Base-by-base conservation (phyloP, 192 early-diverging fungal species). In the Coemansia interrupta region DNA sequence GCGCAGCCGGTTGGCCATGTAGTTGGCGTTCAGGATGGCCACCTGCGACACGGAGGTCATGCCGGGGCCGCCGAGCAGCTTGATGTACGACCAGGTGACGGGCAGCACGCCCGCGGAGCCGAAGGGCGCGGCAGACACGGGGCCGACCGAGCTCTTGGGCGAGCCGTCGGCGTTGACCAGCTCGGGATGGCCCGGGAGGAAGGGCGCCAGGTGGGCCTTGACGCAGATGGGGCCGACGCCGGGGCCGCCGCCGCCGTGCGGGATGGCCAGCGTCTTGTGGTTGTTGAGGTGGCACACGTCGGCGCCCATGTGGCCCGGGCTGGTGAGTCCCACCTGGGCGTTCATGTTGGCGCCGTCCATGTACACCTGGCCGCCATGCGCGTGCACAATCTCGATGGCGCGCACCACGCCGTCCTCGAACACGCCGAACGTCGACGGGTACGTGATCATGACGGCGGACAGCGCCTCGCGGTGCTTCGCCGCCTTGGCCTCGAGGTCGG, bases 241-340 rank as follows among this genome's bases (percentile, higher is more conserved):
- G 11, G 96, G 96, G 42, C 96, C 96, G 75, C 96, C 96, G 49
- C 96, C 96, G 70, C 96, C 96, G 70, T 99, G 96, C 6, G 96
- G 96, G 68, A 99, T 97, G 54, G 89, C 94, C 82, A 97, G 92
- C 18, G 96, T 97, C 89, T 99, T 99, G 88, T 99, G 96, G 77
- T 96, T 83, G 87, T 99, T 99, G 80, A 99, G 82, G 71, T 99
- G 96, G 82, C 96, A 99, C 26, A 99, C 96, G 81, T 99, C 96
- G 55, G 95, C 95, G 38, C 96, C 96, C 68, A 97, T 97, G 58
- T 95, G 91, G 36, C 87, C 96, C 51, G 91, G 91, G 44, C 84
- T 89, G 49, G 86, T 89, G 54, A 86, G 83, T 49, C 89, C 90
- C 47, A 91, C 90, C 74, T 93, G 91, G 12, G 90, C 90, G 70